Base-by-base conservation (phyloP, 805 yeast genomes). In the Metschnikowia cerradonensis region DNA sequence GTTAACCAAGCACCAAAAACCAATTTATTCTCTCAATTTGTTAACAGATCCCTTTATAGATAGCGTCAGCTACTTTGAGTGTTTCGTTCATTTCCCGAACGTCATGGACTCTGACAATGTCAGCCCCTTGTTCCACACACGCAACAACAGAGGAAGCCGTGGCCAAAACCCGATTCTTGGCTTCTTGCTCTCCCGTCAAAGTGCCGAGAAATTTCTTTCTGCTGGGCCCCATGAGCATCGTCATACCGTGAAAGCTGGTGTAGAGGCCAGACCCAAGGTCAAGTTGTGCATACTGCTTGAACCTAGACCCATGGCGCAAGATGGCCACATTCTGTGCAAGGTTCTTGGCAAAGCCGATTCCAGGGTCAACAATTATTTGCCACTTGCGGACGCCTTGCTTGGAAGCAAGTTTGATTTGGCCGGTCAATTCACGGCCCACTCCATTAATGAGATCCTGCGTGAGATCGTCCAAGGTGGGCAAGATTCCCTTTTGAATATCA, bases 361-460 rank as follows among this genome's bases (percentile, higher is more conserved):
- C 99, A 0, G 99, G 99, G 64, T 94, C 99, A 3, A 90, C 61
- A 15, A 94, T 82, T 3, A 94, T 72, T 67, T 94, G 98, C 96
- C 97, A 94, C 66, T 92, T 82, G 52, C 77, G 74, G 1, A 92
- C 81, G 4, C 96, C 96, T 0, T 66, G 70, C 0, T 58, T 60
- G 41, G 79, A 68, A 11, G 96, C 96, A 49, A 70, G 74, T 0
- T 66, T 57, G 30, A 90, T 75, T 49, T 81, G 79, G 2, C 58
- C 56, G 7, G 82, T 71, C 47, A 92, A 68, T 65, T 94, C 99
- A 43, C 80, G 67, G 5, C 85, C 79, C 4, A 90, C 76, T 2
- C 80, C 83, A 41, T 79, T 75, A 36, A 84, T 66, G 20, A 86
- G 72, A 20, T 73, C 64, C 19, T 55, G 58, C 0, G 54, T 48